Evolutionary conservation across 345 rosid species (phyloP), one percentile per base, ranked within the genome.

Genomic region (Geranium rotundifolium): DNA sequence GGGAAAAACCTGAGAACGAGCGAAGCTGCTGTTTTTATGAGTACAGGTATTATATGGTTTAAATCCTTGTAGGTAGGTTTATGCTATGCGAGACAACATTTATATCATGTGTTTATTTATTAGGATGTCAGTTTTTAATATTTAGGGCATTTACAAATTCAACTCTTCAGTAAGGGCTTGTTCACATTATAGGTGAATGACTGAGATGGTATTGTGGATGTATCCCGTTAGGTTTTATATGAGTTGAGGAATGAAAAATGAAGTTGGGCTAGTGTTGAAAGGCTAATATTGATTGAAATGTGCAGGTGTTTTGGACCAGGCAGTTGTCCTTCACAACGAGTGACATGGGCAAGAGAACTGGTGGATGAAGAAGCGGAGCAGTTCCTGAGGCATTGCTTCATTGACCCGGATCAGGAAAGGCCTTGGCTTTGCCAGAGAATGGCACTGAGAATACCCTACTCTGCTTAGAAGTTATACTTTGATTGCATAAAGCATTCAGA

Each of bases 1-100:
- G 97, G 97, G 89, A 85, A 60, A 90, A 90, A 60, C 37, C 74
- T 0, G 99, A 93, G 82, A 90, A 93, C n/a, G 99, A 93, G 74
- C 85, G 99, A 76, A 88, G 81, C 52, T 87, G 97, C 69, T 93
- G 99, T 80, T 88, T 93, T 77, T 90, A 93, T 7, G 99, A 88
- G 73, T 93, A 88, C 75, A 85, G 91, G 98, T 92, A 71, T 65
- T 19, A 4, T 18, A 23, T 23, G 27, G 41, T 34, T 34, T 34
- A 34, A 34, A 34, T 5, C 41, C 4, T 34, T 34, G 6, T 34
- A 4, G 10, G 7, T 34, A 34, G 41, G 41, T 4, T 34, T 55
- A 61, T 68, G 73, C 8, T 52, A 23, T 23, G 27, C 27, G 27
- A 23, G 27, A 23, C 27, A 23, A 23, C 27, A 23, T 23, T 23